These are phyloP conservation scores for Globisporangium ultimum DNA, from an alignment of 352 stramenopile genomes.

Conservation along the genomic window DNA sequence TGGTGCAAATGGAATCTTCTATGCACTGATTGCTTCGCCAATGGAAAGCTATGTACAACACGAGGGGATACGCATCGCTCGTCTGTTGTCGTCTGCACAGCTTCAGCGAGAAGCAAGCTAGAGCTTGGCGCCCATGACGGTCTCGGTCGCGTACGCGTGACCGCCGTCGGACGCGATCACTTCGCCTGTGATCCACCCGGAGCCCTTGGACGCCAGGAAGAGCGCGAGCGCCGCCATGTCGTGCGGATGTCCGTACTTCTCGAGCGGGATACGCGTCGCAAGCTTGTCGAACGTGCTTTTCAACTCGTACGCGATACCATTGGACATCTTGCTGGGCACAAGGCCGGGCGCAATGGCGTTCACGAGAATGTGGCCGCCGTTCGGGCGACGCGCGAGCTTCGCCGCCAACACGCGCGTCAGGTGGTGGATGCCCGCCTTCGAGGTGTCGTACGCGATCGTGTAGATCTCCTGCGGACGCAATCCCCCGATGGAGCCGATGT, in stretches of 20 bases:
- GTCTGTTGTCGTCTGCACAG: no score
- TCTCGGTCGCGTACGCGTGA: constrained; percentile 45
- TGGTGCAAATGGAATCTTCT: no score
- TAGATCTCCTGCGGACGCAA: constrained; percentile 83
- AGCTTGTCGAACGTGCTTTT: constrained; percentile 57
- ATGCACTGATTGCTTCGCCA: background rate
- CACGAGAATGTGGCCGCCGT: constrained; percentile 91
- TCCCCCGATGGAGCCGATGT: constrained; percentile 68
- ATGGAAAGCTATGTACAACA: no score
- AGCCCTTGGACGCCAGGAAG: constrained; percentile 89
- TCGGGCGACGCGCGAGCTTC: constrained; percentile 83
- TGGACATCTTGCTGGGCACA: constrained; percentile 89
- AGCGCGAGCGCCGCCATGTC: constrained; percentile 93
- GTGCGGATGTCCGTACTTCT: constrained; percentile 76
- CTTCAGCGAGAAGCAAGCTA: background rate
- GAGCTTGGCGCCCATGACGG: constrained; percentile 34
- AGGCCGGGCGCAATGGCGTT: constrained; percentile 94
- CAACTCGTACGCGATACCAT: constrained; percentile 59
- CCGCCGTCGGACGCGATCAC: constrained; percentile 92
- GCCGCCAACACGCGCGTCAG: constrained; percentile 90
- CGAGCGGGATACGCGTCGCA: constrained; percentile 68
- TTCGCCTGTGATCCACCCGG: constrained; percentile 90
- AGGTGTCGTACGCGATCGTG: constrained; percentile 93
- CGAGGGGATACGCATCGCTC: no score
- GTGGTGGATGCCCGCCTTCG: constrained; percentile 94